These are phyloP conservation scores for Flaveria ramosissima DNA, from an alignment of 129 eudicot genomes.

Conservation along the genomic window DNA sequence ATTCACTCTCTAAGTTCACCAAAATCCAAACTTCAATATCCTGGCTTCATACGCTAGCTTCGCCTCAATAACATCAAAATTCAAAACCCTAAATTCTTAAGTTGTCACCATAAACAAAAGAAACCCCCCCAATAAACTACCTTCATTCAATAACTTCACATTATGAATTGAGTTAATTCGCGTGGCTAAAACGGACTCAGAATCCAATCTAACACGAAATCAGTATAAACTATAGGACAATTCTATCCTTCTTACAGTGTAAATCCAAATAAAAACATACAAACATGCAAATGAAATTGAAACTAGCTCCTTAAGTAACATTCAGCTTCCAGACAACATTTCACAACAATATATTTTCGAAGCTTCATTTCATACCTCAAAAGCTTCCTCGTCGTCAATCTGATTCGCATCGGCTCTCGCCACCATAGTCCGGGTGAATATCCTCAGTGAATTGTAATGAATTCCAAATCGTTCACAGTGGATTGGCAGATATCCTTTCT, in stretches of 20 bases:
- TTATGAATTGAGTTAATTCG: background rate
- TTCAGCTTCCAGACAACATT: background rate
- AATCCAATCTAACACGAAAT: background rate
- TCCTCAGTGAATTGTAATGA: background rate
- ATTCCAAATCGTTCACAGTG: background rate
- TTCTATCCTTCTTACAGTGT: background rate
- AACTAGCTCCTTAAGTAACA: too few species aligned
- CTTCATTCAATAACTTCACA: background rate
- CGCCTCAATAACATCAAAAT: background rate
- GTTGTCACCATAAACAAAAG: background rate
- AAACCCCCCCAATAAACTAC: background rate
- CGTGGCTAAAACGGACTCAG: background rate
- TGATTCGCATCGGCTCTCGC: slow-evolving; percentile 59
- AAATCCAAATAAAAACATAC: too few species aligned
- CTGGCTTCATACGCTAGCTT: background rate
- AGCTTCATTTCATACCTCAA: slow-evolving; percentile 44
- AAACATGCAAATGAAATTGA: too few species aligned
- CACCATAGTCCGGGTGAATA: slow-evolving; percentile 26
- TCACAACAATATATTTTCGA: background rate
- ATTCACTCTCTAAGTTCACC: background rate
- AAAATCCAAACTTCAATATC: background rate
- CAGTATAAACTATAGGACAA: background rate
- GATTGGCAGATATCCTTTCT: slow-evolving; percentile 4
- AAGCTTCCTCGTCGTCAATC: slow-evolving; percentile 24
- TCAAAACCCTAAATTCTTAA: slow-evolving; percentile 13